Base-by-base conservation (phyloP, 768 basidiomycete species). In the Panus rudis region DNA sequence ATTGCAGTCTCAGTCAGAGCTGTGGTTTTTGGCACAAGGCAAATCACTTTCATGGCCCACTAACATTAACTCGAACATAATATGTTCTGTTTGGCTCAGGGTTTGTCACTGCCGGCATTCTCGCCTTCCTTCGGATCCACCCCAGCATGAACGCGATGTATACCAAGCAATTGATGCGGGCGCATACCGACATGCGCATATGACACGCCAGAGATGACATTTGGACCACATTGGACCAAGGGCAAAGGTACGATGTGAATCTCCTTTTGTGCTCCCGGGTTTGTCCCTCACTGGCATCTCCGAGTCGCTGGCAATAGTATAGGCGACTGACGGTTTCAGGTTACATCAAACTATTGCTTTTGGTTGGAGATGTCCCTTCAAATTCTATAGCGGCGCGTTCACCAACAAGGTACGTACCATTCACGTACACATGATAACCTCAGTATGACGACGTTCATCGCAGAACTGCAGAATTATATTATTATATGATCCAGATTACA, bases 241-340 rank as follows among this genome's bases (percentile, higher is more conserved):
- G 93, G 92, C 3, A 64, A 79, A 4, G 92, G 92, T 22, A 91
- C 90, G 3, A 81, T 73, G 90, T 86, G 53, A 51, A 21, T 1
- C n/a, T 14, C 19, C 6, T 14, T 21, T 2, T 7, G 8, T 10
- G 10, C 23, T 21, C 8, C 13, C 17, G 16, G 10, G 28, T 10
- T 10, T 10, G 28, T 30, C 16, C 10, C 28, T 10, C n/a, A n/a
- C 28, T n/a, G n/a, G n/a, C n/a, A n/a, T n/a, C n/a, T n/a, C n/a
- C n/a, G n/a, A n/a, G 10, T 30, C n/a, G n/a, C 28, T 30, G 28
- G 10, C 10, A n/a, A 30, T 47, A 89, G 87, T 48, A 88, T 91
- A 40, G 86, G 86, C 3, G 90, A 92, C 54, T 11, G 93, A 97
- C 62, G 90, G 90, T 56, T 92, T 94, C 60, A 68, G 86, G 21